phyloP scores from a whole-genome alignment of 495 filamentous ascomycete genomes.

The Aspergillus kassunensis region DNA sequence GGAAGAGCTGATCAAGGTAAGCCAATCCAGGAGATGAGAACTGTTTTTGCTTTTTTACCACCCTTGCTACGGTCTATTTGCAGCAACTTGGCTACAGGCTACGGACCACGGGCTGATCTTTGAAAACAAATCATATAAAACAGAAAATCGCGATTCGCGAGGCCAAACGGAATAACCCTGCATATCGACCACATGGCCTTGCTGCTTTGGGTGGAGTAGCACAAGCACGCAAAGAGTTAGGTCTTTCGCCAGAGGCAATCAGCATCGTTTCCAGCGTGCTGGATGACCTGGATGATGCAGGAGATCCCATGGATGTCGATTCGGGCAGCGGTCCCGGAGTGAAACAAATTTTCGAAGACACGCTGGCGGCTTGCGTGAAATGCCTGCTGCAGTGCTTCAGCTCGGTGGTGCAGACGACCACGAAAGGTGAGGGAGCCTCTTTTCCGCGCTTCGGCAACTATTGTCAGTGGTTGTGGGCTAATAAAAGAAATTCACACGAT shows the following conservation, averaged over 20 bases:
- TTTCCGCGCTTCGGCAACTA: neutral
- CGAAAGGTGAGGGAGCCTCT: slow-evolving; percentile 27
- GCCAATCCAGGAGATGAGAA: slow-evolving; percentile 20
- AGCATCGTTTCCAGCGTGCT: slow-evolving; percentile 57
- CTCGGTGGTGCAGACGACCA: slow-evolving; percentile 23
- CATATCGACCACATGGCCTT: slow-evolving; percentile 74
- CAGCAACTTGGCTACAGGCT: neutral
- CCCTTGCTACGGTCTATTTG: neutral
- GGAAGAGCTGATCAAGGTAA: slow-evolving; percentile 51
- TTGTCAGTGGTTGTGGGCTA: slow-evolving; percentile 16
- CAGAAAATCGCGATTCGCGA: slow-evolving; percentile 73
- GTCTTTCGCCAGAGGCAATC: slow-evolving; percentile 65
- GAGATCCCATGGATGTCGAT: slow-evolving; percentile 68
- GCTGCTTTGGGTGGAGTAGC: slow-evolving; percentile 67
- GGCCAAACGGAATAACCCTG: slow-evolving; percentile 81
- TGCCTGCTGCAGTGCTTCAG: slow-evolving; percentile 47
- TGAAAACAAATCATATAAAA: too few species aligned
- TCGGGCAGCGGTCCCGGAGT: slow-evolving; percentile 36
- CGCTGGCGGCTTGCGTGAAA: slow-evolving; percentile 43
- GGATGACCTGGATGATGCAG: slow-evolving; percentile 52
- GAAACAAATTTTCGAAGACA: slow-evolving; percentile 31
- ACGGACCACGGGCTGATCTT: slow-evolving; percentile 3
- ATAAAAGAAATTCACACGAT: slow-evolving; percentile 16
- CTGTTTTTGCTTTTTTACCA: neutral
- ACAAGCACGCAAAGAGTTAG: slow-evolving; percentile 56